These are phyloP conservation scores for Penicillium digitatum DNA, from an alignment of 2,329 filamentous ascomycete genomes.

Conservation along the genomic window DNA sequence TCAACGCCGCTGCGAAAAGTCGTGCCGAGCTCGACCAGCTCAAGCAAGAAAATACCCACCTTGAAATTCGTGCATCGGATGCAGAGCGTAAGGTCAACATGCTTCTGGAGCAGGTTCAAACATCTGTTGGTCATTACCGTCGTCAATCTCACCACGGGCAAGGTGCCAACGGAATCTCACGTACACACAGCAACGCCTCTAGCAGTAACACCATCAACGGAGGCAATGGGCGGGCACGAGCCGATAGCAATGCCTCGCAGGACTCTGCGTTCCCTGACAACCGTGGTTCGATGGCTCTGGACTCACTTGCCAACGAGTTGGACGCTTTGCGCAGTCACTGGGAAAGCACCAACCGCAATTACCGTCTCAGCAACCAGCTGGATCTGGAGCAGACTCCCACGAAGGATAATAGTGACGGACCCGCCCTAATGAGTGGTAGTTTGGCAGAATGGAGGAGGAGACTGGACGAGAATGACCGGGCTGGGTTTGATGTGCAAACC, in stretches of 20 bases:
- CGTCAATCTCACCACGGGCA: constrained; percentile 59
- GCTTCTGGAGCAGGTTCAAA: constrained; percentile 89
- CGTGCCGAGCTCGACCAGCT: constrained; percentile 73
- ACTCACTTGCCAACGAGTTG: constrained; percentile 86
- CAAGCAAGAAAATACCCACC: constrained; percentile 71
- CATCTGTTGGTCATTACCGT: constrained; percentile 89
- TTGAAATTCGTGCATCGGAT: constrained; percentile 81
- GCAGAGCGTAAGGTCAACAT: constrained; percentile 91
- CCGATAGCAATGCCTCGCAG: constrained; percentile 43
- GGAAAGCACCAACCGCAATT: constrained; percentile 94
- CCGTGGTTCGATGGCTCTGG: constrained; percentile 68
- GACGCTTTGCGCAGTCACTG: constrained; percentile 87
- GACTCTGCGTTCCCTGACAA: constrained; percentile 48
- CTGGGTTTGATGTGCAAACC: constrained; percentile 27
- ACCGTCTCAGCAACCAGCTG: constrained; percentile 82
- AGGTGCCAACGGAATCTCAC: constrained; percentile 40
- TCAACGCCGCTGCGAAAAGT: constrained; percentile 51
- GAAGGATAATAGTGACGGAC: constrained; percentile 40
- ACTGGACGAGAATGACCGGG: constrained; percentile 58
- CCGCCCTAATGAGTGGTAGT: constrained; percentile 59
- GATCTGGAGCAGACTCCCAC: constrained; percentile 68
- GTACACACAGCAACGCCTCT: constrained; percentile 54
- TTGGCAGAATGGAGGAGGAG: constrained; percentile 76
- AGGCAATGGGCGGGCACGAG: constrained; percentile 32
- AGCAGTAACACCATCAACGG: constrained; percentile 42